phyloP scores from a whole-genome alignment of 768 basidiomycete species.

The Termitomyces sp. region DNA sequence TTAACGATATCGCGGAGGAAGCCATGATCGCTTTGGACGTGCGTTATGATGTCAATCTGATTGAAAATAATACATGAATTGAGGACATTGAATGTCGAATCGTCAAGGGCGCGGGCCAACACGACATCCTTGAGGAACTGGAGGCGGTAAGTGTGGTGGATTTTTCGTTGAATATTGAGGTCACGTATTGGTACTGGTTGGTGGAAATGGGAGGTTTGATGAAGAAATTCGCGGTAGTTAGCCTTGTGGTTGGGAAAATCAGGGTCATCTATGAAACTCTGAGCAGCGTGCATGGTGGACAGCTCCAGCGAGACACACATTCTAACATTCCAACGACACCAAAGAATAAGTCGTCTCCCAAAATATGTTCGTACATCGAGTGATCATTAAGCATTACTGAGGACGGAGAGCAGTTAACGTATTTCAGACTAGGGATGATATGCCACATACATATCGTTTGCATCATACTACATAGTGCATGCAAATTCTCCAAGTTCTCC shows the following conservation, averaged over 20 bases:
- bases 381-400: constrained; percentile 95
- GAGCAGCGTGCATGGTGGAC: constrained; percentile 7
- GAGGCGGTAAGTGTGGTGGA: constrained; percentile 95
- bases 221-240: constrained; percentile 91
- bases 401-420: constrained; percentile 6
- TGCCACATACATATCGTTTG: constrained; percentile 76
- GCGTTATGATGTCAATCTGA: constrained; percentile 94
- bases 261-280: constrained; percentile 69
- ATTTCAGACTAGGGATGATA: neutral
- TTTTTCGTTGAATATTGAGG: constrained; percentile 69
- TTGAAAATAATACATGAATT: constrained; percentile 98
- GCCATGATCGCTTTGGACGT: constrained; percentile 71
- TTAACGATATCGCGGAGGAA: constrained; percentile 77
- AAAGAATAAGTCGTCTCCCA: constrained; percentile 88
- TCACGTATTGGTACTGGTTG: constrained; percentile 86
- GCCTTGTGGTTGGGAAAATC: constrained; percentile 97
- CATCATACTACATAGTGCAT: constrained; percentile 87
- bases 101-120: constrained; percentile 89
- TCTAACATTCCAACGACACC: constrained; percentile 96
- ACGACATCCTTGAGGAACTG: constrained; percentile 99
- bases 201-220: constrained; percentile 77
- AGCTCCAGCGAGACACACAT: constrained; percentile 51
- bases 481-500: constrained; percentile 85
- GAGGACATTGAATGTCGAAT: constrained; percentile 94
- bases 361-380: constrained; percentile 87